Evolutionary conservation across 345 rosid species (phyloP).

Genomic region (Corchorus olitorius): DNA sequence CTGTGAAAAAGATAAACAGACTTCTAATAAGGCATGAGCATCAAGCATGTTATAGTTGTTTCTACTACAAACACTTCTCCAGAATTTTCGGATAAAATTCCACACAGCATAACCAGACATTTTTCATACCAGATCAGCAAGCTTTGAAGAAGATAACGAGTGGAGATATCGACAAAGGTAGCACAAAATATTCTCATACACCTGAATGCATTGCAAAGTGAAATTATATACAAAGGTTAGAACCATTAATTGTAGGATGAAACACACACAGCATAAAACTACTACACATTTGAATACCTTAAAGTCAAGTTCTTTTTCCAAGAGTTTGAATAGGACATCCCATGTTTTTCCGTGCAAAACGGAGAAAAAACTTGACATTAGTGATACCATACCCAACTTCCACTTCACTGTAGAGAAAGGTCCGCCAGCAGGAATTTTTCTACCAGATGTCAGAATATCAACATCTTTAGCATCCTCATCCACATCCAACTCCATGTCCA

Average conservation of each 20-base stretch:
- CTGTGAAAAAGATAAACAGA: constrained; percentile 6
- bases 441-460: constrained; percentile 50
- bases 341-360: constrained; percentile 54
- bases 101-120: constrained; percentile 18
- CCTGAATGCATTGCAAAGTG: constrained; percentile 45
- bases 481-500: constrained; percentile 84
- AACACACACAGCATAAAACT: background rate
- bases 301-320: constrained; percentile 61
- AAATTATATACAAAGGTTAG: constrained; percentile 16
- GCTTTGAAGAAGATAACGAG: constrained; percentile 53
- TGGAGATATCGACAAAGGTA: constrained; percentile 59
- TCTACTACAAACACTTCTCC: background rate
- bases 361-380: constrained; percentile 68
- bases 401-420: constrained; percentile 56
- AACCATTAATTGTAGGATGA: constrained; percentile 1
- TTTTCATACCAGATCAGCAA: constrained; percentile 63
- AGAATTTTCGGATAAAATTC: constrained; percentile 15
- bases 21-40: constrained; percentile 5
- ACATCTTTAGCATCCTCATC: constrained; percentile 56
- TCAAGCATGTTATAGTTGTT: constrained; percentile 14
- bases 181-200: constrained; percentile 56
- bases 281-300: constrained; percentile 46
- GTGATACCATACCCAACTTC: constrained; percentile 81
- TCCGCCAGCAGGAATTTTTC: constrained; percentile 41
- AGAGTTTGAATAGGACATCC: constrained; percentile 64